A percentile compares a stretch with the other conserved stretches of the same genome.
Evolutionary conservation across 768 basidiomycete genomes (phyloP).

Genomic region (Epithele typhae): DNA sequence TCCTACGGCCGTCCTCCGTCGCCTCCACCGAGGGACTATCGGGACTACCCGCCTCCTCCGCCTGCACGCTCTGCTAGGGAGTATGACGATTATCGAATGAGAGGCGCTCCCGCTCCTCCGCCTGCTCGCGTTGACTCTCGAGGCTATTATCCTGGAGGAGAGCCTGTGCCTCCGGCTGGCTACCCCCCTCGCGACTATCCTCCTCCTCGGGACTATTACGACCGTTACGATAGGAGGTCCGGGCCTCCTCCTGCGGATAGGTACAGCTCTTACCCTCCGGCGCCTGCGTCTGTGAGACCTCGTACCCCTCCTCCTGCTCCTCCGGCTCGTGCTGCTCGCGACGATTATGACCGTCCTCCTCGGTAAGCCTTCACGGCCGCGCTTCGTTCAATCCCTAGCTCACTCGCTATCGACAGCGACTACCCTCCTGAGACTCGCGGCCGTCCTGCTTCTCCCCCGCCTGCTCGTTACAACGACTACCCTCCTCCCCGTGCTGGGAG

Average conservation of each 20-base stretch:
- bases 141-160: conserved; percentile 41
- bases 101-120: conserved; percentile 43
- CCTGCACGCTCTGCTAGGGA: conserved; percentile 47
- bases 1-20: conserved; percentile 51
- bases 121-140: conserved; percentile 53
- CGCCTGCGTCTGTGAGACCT: conserved; percentile 43
- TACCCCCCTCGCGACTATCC: conserved; percentile 47
- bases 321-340: conserved; percentile 54
- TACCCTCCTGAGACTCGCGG: conserved; percentile 48
- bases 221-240: conserved; percentile 56
- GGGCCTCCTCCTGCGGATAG: conserved; percentile 38
- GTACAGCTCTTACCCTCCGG: conserved; percentile 38
- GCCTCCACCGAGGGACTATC: conserved; percentile 56
- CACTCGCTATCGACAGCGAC: conserved; percentile 37
- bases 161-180: conserved; percentile 35
- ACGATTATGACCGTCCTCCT: conserved; percentile 55
- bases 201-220: conserved; percentile 42
- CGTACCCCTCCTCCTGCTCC: conserved; percentile 52
- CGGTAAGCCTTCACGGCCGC: conserved; percentile 50
- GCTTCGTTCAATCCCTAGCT: background rate
- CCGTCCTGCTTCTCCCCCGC: conserved; percentile 49
- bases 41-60: conserved; percentile 55
- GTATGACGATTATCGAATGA: conserved; percentile 63
- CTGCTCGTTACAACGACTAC: conserved; percentile 35
- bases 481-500: conserved; percentile 44